phyloP scores from a whole-genome alignment of 441 rosid species.

The Erysimum pusillum region DNA sequence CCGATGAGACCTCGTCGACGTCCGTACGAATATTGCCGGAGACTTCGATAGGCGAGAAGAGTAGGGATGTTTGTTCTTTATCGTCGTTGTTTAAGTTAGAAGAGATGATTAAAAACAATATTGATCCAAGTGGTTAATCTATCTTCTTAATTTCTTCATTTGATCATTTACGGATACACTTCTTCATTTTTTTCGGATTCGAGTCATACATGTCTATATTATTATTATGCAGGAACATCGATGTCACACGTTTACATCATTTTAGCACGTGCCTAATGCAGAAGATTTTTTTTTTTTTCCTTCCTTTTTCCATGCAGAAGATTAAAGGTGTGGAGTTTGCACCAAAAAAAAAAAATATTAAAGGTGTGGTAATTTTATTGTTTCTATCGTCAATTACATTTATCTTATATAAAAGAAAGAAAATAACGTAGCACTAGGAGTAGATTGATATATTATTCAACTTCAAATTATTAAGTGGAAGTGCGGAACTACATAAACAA shows the following conservation, averaged over 20 bases:
- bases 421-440: too few relatives aligned
- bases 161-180: background rate
- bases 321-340: too few relatives aligned
- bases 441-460: too few relatives aligned
- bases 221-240: background rate
- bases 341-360: too few relatives aligned
- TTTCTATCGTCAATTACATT: too few relatives aligned
- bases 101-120: constrained; percentile 30
- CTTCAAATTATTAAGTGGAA: too few relatives aligned
- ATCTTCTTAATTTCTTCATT: constrained; percentile 16
- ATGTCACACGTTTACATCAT: constrained; percentile 3
- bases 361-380: too few relatives aligned
- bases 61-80: constrained; percentile 31
- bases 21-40: constrained; percentile 35
- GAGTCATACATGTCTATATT: background rate
- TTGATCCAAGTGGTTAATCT: constrained; percentile 11
- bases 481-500: too few relatives aligned
- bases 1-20: constrained; percentile 52
- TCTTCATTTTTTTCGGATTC: background rate
- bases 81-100: constrained; percentile 43
- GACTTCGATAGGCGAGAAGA: constrained; percentile 25
- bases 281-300: background rate
- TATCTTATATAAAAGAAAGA: too few relatives aligned
- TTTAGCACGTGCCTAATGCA: constrained; percentile 2
- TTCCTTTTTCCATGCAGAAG: background rate